Conservation (phyloP, 2,329 filamentous ascomycete species). For the Penicillium janthinellum region DNA sequence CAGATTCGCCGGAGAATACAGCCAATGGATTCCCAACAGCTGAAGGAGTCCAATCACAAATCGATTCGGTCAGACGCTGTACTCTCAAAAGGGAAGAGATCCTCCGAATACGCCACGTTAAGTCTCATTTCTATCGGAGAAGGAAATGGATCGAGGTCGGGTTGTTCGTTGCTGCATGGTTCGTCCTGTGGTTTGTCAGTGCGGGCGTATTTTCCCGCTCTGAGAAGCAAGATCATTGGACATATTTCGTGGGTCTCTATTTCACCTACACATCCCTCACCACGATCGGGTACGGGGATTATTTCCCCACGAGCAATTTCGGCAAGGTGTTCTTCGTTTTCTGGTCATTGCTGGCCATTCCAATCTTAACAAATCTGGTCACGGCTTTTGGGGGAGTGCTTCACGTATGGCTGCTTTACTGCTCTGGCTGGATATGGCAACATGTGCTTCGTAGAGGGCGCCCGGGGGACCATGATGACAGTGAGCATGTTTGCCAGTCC, state of each 20-base stretch:
- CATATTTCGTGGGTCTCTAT: constrained; percentile 56
- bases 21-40: not conserved
- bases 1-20: not conserved
- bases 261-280: constrained; percentile 56
- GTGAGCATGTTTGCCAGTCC: not conserved
- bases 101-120: not conserved
- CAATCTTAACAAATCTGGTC: constrained; percentile 48
- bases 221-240: constrained; percentile 52
- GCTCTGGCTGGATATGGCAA: not conserved
- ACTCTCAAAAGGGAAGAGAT: not conserved
- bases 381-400: not conserved
- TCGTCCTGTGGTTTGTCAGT: not conserved
- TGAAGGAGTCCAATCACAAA: not conserved
- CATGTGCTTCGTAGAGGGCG: not conserved
- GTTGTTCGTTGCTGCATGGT: not conserved
- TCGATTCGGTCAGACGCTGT: not conserved
- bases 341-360: constrained; percentile 58
- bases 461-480: not conserved
- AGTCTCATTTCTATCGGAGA: not conserved
- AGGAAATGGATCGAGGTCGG: not conserved
- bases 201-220: constrained; percentile 32
- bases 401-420: not conserved
- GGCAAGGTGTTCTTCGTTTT: constrained; percentile 60
- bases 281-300: constrained; percentile 60
- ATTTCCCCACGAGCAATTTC: constrained; percentile 50